phyloP scores from a whole-genome alignment of 1,284 basidiomycete genomes.

The Pulveroboletus sp. region DNA sequence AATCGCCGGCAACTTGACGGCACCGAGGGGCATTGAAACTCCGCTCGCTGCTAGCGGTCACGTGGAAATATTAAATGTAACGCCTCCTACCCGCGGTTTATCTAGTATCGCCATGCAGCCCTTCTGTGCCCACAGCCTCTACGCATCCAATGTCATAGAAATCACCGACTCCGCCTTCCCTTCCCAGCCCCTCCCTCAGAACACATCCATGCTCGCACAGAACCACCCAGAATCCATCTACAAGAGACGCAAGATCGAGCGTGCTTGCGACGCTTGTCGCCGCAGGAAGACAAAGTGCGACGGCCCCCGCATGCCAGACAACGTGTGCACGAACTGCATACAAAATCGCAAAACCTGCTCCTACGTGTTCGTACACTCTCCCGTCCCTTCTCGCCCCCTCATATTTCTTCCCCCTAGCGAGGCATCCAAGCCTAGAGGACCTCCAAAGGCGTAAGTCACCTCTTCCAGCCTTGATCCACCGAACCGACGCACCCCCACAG shows the following conservation, averaged over 20 bases:
- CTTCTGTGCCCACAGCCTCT: constrained; percentile 14
- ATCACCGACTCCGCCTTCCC: constrained; percentile 25
- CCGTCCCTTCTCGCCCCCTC: not conserved
- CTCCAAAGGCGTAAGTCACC: constrained; percentile 73
- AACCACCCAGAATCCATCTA: constrained; percentile 12
- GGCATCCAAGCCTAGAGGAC: constrained; percentile 77
- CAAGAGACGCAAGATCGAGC: constrained; percentile 61
- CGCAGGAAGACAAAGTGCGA: constrained; percentile 71
- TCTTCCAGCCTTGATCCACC: not conserved
- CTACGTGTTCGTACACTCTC: constrained; percentile 56
- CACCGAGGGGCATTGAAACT: too few species aligned
- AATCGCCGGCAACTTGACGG: too few species aligned
- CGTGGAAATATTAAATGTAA: constrained; percentile 15
- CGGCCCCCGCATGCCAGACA: constrained; percentile 58
- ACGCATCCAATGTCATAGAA: constrained; percentile 34
- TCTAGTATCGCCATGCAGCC: too few species aligned
- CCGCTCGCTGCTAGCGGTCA: constrained; percentile 17
- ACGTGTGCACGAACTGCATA: constrained; percentile 72
- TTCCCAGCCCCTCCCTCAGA: not conserved
- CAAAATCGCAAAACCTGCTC: constrained; percentile 68
- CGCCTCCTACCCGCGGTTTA: too few species aligned
- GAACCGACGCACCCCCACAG: constrained; percentile 38
- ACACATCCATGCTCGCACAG: constrained; percentile 13
- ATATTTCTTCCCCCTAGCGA: constrained; percentile 46
- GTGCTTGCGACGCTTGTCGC: constrained; percentile 73